phyloP scores from a whole-genome alignment of 1,284 basidiomycete genomes.

The Polyporus tsugae region DNA sequence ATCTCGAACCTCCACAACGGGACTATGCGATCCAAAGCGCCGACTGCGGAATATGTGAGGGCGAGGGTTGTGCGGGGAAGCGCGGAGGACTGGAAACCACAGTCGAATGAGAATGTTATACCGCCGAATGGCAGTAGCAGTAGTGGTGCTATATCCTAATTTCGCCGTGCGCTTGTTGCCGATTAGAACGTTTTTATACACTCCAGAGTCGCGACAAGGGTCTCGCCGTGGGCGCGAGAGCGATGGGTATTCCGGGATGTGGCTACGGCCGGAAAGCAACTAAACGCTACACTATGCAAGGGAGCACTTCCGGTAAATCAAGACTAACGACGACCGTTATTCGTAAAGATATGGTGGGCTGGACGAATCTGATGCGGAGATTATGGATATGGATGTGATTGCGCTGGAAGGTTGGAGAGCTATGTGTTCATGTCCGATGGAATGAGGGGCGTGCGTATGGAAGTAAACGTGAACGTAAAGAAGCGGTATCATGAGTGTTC shows the following conservation, averaged over 20 bases:
- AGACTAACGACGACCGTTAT: constrained; percentile 15
- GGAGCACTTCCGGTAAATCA: constrained; percentile 9
- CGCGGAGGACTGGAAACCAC: constrained; percentile 32
- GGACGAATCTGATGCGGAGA: constrained; percentile 14
- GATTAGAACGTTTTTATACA: background rate
- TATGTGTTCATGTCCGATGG: constrained; percentile 16
- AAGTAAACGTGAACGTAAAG: background rate
- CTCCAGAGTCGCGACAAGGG: background rate
- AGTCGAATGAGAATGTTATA: background rate
- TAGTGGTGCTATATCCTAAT: background rate
- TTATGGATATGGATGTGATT: constrained; percentile 9
- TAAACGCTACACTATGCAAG: constrained; percentile 25
- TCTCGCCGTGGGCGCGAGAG: background rate
- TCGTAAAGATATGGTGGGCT: constrained; percentile 16
- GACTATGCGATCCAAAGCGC: constrained; percentile 44
- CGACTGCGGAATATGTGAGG: constrained; percentile 48
- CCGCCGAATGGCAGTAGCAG: constrained; percentile 9
- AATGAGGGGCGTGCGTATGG: constrained; percentile 12
- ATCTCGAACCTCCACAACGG: constrained; percentile 51
- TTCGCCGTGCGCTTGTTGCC: background rate
- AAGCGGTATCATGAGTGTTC: constrained; percentile 27
- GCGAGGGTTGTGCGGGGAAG: constrained; percentile 44
- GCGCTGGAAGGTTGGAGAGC: background rate
- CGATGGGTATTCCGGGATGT: constrained; percentile 1
- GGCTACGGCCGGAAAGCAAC: constrained; percentile 1